Evolutionary conservation across 1,284 basidiomycete species (phyloP).

Genomic region (Pseudozyma thailandica): DNA sequence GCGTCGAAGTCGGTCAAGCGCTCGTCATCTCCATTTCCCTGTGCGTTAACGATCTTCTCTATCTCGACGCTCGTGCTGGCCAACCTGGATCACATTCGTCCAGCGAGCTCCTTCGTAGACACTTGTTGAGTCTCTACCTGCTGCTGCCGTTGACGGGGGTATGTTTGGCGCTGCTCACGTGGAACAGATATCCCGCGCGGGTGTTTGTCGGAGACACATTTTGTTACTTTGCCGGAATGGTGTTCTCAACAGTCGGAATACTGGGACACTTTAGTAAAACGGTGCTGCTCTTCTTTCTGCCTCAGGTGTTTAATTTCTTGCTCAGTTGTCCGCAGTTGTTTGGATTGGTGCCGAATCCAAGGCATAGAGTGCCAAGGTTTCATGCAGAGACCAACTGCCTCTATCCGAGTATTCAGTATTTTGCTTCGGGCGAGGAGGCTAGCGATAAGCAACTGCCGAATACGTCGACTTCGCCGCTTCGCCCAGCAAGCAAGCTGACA

Average conservation of each 20-base stretch:
- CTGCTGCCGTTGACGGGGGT: conserved; percentile 94
- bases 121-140: conserved; percentile 93
- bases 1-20: conserved; percentile 88
- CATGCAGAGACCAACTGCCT: conserved; percentile 23
- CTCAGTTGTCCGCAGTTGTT: conserved; percentile 95
- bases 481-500: conserved; percentile 15
- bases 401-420: conserved; percentile 54
- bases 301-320: conserved; percentile 97
- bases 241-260: conserved; percentile 60
- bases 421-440: conserved; percentile 4
- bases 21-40: conserved; percentile 91
- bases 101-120: conserved; percentile 83
- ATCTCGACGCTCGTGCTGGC: conserved; percentile 69
- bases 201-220: conserved; percentile 97
- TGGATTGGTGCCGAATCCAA: conserved; percentile 88
- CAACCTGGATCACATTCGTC: conserved; percentile 43
- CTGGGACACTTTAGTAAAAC: conserved; percentile 95
- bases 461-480: conserved; percentile 12
- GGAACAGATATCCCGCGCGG: conserved; percentile 80
- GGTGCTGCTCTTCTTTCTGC: conserved; percentile 92
- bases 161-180: conserved; percentile 77
- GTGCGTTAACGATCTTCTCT: conserved; percentile 89
- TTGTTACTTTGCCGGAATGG: conserved; percentile 85
- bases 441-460: conserved; percentile 11
- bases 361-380: conserved; percentile 85